phyloP scores from a whole-genome alignment of 1,139 yeast genomes.

The Pichia sp. region DNA sequence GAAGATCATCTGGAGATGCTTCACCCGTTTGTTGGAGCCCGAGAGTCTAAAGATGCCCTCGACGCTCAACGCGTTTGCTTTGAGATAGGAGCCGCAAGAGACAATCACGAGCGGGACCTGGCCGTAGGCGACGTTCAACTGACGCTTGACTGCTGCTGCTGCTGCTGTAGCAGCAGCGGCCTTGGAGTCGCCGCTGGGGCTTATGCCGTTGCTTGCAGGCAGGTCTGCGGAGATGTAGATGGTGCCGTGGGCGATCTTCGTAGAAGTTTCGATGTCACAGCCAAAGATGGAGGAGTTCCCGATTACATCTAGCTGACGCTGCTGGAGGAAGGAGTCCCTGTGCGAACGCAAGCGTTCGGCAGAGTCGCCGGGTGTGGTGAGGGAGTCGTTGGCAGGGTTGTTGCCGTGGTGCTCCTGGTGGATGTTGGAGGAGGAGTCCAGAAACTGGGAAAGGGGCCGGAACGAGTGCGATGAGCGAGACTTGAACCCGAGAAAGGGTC shows the following conservation, averaged over 20 bases:
- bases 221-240: conserved; percentile 50
- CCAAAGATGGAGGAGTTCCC: conserved; percentile 70
- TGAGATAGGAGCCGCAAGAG: conserved; percentile 83
- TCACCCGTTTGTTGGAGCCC: conserved; percentile 85
- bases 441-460: conserved; percentile 26
- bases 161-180: not conserved
- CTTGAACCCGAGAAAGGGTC: conserved; percentile 32
- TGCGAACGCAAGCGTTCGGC: conserved; percentile 43
- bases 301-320: conserved; percentile 27
- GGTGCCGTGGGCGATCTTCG: conserved; percentile 69
- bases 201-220: not conserved
- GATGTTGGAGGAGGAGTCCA: conserved; percentile 19
- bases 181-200: not conserved
- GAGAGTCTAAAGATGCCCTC: conserved; percentile 94
- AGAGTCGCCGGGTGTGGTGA: not conserved
- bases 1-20: conserved; percentile 78
- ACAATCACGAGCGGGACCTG: conserved; percentile 89
- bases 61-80: conserved; percentile 67
- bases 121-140: conserved; percentile 57
- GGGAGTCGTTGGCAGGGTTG: not conserved
- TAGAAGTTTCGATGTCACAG: conserved; percentile 68
- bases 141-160: conserved; percentile 13
- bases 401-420: not conserved
- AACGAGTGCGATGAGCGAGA: conserved; percentile 32
- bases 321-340: conserved; percentile 52